Evolutionary conservation across 495 filamentous ascomycete genomes (phyloP), one percentile per base, ranked within the genome.

Genomic region (Penicillium samsonianum): DNA sequence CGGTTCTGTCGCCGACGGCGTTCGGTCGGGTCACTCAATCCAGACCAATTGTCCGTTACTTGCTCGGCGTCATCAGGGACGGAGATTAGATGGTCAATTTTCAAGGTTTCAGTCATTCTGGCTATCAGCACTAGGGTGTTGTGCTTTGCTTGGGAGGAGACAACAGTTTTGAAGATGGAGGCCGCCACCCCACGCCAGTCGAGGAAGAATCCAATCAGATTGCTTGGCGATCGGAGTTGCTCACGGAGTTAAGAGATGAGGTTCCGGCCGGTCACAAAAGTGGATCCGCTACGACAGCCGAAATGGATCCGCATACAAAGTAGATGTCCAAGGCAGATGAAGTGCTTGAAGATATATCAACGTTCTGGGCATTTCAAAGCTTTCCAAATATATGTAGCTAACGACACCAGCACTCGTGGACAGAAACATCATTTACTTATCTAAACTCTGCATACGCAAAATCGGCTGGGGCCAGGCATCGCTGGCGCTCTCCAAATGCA

Each of bases 1-100:
- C 77, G 66, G 59, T 80, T 80, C 60, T 80, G 77, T 30, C 69
- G 58, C 43, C 68, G 55, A 33, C 76, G 65, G 3, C 78, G 63
- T 53, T 79, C 76, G 38, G 67, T 67, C 3, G 69, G 63, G 47
- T 76, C 73, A 3, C 67, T 67, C 14, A 73, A 42, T 0, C 71
- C 75, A 1, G 66, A 56, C 78, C 78, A 78, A 33, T 75, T 68
- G 53, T 80, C 76, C 8, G 37, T 40, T 23, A 10, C 23, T 10
- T 26, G 20, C 12, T 30, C 26, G 1, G 16, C 41, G 10, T 48
- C 45, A 30, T 46, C 23, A 14, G 14, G 9, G 20, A 17, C 22
- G n/a, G 45, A 20, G 16, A 19, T 31, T 38, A 16, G 5, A 37
- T 3, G 35, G 35, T 38, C 7, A 38, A 9, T 1, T 9, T n/a